phyloP scores from a whole-genome alignment of 768 basidiomycete genomes.

The Sarcodon sp. region DNA sequence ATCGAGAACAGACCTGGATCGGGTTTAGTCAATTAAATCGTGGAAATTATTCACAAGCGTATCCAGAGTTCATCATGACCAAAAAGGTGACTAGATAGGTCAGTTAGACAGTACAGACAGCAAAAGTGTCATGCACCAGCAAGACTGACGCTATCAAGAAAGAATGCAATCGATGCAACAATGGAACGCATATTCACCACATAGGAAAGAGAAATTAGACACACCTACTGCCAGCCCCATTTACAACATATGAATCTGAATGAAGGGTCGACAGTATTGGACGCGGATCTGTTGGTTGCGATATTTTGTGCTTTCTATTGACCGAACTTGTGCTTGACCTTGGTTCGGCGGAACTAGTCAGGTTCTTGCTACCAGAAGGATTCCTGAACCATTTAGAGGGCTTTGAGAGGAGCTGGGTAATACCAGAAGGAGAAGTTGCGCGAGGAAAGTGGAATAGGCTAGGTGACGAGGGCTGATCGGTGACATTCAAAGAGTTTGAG shows the following conservation, averaged over 20 bases:
- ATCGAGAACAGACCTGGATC: constrained; percentile 51
- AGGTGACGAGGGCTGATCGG: constrained; percentile 22
- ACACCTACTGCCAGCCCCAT: neutral
- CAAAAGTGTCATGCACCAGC: no score
- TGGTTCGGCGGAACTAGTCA: constrained; percentile 26
- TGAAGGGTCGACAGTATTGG: constrained; percentile 42
- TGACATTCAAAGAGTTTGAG: constrained; percentile 26
- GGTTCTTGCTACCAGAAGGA: constrained; percentile 38
- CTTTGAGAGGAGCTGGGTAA: constrained; percentile 52
- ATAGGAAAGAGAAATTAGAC: neutral
- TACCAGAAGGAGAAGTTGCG: constrained; percentile 54
- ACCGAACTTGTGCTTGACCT: constrained; percentile 33
- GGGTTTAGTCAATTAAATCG: neutral
- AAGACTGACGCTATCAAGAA: no score
- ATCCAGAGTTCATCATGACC: no score
- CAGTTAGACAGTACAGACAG: no score
- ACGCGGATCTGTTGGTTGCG: constrained; percentile 71
- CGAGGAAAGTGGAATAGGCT: constrained; percentile 29
- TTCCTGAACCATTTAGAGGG: constrained; percentile 65
- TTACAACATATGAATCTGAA: constrained; percentile 18
- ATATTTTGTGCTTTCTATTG: constrained; percentile 63
- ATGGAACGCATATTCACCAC: neutral
- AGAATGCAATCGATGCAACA: no score
- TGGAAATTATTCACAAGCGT: no score
- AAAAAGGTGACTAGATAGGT: no score